Base-by-base conservation (phyloP, 2,329 filamentous ascomycete genomes). In the Endoconidiophora laricicola region DNA sequence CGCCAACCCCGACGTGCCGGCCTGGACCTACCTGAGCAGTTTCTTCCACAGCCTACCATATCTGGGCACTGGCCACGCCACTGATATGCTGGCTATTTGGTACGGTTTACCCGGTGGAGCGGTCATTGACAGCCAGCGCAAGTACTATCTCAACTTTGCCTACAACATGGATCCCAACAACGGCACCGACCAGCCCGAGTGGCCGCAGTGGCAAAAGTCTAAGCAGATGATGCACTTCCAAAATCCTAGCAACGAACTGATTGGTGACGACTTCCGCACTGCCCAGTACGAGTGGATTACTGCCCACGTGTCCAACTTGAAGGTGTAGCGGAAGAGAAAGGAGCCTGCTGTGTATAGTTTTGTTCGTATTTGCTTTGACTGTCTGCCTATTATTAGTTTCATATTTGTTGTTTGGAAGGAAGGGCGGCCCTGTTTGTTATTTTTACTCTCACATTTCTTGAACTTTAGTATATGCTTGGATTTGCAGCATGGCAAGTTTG, bases 41-140 rank as follows among this genome's bases (percentile, higher is more conserved):
- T 81, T 80, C 58, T 61, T 75, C 58, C 71, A 78, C 56, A 74
- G 72, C 2, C 74, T 72, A 0, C 75, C 78, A 0, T 60, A 81
- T 16, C 59, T 83, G 0, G 79, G 79, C 1, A 82, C 78, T 0
- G 78, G 78, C 62, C 79, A 83, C 55, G 76, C 62, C 4, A 69
- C 67, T 0, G 78, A 81, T 50, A 54, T 81, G 1, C 53, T 79
- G 10, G 68, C 74, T 52, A 66, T 74, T 0, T 78, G 76, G 56
- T 71, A 68, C 29, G 72, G 71, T 0, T 61, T 74, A 37, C 55
- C 66, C 46, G 65, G 68, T 1, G 70, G 73, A 53, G 69, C 70
- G 38, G 70, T 72, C 1, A 65, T 66, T 0, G 57, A 55, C 14
- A 63, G 68, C 0, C 71, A 74, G 23, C 68, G 72, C 46, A 65